Evolutionary conservation across 164 flowering plant species (phyloP), one percentile per base, ranked within the genome.

Genomic region (Litsea cubeba): DNA sequence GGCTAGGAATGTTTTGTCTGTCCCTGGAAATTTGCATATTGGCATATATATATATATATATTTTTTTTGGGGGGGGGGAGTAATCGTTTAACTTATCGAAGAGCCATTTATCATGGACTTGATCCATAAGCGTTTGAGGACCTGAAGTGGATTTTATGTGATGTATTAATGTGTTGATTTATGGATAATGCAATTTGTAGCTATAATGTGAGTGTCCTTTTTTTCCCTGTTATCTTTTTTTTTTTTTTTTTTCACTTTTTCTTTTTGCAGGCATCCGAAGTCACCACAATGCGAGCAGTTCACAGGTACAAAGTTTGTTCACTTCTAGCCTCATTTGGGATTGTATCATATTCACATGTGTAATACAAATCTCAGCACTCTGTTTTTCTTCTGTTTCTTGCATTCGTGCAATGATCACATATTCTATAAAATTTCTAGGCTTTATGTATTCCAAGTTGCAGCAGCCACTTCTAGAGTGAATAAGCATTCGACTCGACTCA

Each of bases 211-310:
- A 58, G 12, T 6, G 4, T 58, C 22, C 46, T 40, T 8, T 40
- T 40, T 40, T 40, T 40, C 32, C 32, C 4, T 30, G 32, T 30
- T 30, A 30, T 30, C 32, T 8, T 40, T 5, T 35, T 35, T 7
- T 8, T 40, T 40, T 40, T 40, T 40, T 22, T 68, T 30, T 30
- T 30, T 30, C 35, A 3, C 6, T 22, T 70, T 49, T 22, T 18
- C 51, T 76, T 80, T 80, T 79, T 84, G 65, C 82, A 92, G 97
- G 92, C 73, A 86, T 82, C 50, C 83, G 88, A 54, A 81, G 82
- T 80, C 80, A 84, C 74, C 81, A 80, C 49, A 80, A 76, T 78
- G 71, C 81, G 65, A 85, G 78, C 68, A 87, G 83, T 75, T 78
- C 85, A 82, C 92, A 88, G 95, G 97, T 92, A 11, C 46, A 58